Evolutionary conservation across 495 filamentous ascomycete species (phyloP).

Genomic region (Staphylotrichum longicolle): DNA sequence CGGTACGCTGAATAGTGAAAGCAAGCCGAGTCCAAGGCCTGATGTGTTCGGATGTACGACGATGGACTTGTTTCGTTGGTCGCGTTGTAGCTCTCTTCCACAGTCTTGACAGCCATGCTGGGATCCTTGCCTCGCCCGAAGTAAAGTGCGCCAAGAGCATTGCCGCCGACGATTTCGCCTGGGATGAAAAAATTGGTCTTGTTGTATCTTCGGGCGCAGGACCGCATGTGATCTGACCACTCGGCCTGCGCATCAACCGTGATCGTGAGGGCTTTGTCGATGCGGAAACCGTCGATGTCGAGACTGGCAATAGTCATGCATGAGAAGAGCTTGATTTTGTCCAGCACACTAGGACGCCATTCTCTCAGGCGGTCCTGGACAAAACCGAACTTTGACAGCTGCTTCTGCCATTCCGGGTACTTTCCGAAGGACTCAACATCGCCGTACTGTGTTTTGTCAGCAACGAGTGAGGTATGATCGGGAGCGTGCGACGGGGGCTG

Average conservation of each 20-base stretch:
- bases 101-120: conserved; percentile 49
- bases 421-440: conserved; percentile 66
- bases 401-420: conserved; percentile 61
- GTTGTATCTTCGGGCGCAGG: conserved; percentile 55
- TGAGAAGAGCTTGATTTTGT: conserved; percentile 62
- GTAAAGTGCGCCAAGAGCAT: conserved; percentile 61
- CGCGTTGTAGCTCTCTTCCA: conserved; percentile 41
- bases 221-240: conserved; percentile 51
- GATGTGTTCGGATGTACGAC: conserved; percentile 51
- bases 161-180: conserved; percentile 64
- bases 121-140: conserved; percentile 64
- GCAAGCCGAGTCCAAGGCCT: conserved; percentile 61
- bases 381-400: conserved; percentile 68
- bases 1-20: conserved; percentile 74
- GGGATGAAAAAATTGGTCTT: conserved; percentile 66
- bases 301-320: conserved; percentile 63
- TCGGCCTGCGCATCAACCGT: conserved; percentile 63
- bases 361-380: conserved; percentile 75
- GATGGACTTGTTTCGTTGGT: conserved; percentile 48
- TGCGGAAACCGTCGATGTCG: conserved; percentile 67
- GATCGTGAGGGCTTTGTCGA: conserved; percentile 64
- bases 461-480: neutral
- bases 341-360: conserved; percentile 61
- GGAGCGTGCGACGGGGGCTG: neutral
- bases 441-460: conserved; percentile 44